Evolutionary conservation across 139 green algal genomes (phyloP).

Genomic region (Asterochloris erici): DNA sequence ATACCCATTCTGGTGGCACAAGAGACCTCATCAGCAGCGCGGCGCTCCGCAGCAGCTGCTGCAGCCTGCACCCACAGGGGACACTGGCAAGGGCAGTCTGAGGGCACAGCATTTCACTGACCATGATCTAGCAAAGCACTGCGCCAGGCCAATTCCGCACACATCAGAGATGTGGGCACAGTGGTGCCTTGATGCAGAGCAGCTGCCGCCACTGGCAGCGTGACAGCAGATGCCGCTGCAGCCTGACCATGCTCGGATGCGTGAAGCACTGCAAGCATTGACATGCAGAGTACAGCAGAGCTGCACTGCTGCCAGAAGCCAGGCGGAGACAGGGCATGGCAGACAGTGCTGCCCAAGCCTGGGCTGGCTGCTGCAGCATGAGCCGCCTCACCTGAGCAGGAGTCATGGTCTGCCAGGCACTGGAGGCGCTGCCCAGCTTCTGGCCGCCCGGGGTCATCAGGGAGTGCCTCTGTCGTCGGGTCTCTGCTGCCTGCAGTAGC

Average conservation of each 20-base stretch:
- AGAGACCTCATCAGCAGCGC: conserved; percentile 47
- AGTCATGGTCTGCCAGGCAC: conserved; percentile 22
- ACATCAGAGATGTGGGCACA: neutral
- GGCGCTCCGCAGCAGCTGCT: conserved; percentile 49
- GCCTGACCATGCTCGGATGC: neutral
- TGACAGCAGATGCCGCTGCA: no score
- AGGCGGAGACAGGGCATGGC: neutral
- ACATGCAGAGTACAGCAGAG: neutral
- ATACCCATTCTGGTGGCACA: conserved; percentile 17
- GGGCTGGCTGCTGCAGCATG: neutral
- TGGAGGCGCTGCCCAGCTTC: conserved; percentile 35
- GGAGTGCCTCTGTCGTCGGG: conserved; percentile 27
- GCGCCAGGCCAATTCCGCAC: neutral
- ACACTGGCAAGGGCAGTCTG: neutral
- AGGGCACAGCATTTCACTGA: neutral
- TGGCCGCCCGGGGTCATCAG: conserved; percentile 37
- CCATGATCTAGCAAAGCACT: neutral
- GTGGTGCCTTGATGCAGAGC: neutral
- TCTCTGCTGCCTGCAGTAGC: conserved; percentile 34
- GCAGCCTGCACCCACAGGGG: conserved; percentile 32
- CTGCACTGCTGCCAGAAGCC: no score
- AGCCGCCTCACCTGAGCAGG: conserved; percentile 22
- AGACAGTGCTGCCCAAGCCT: neutral
- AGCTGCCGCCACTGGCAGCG: neutral
- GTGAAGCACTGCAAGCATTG: neutral